These are phyloP conservation scores for Fomitopsis serialis DNA, from an alignment of 768 basidiomycete genomes.

Conservation along the genomic window DNA sequence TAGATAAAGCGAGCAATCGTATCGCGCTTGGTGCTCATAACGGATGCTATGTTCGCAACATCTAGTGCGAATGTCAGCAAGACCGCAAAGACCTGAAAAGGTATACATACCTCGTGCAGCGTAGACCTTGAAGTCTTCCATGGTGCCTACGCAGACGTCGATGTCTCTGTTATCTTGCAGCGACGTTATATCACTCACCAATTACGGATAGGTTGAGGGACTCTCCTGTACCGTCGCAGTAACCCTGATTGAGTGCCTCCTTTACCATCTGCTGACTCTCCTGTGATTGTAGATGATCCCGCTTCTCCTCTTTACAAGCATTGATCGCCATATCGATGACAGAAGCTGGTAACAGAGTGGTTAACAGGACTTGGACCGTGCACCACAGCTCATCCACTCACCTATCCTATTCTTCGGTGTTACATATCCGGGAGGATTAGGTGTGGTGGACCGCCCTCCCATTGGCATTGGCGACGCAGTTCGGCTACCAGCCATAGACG, in stretches of 20 bases:
- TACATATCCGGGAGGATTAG: no score
- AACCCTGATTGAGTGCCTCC: constrained; percentile 74
- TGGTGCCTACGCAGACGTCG: constrained; percentile 38
- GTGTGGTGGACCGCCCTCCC: no score
- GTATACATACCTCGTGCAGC: constrained; percentile 47
- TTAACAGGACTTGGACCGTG: not conserved
- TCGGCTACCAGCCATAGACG: not conserved
- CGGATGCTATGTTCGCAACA: constrained; percentile 41
- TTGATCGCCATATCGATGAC: constrained; percentile 70
- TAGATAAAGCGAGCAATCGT: constrained; percentile 67
- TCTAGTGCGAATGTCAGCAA: constrained; percentile 34
- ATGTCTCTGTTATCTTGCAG: not conserved
- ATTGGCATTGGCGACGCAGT: not conserved
- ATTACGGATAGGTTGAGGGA: constrained; percentile 53
- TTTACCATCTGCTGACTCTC: constrained; percentile 67
- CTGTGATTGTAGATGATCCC: constrained; percentile 54
- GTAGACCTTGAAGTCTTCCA: constrained; percentile 59
- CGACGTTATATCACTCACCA: constrained; percentile 36
- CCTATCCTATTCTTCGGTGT: not conserved
- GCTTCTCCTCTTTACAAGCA: constrained; percentile 67
- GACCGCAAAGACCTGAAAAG: no score
- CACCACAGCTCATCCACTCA: not conserved
- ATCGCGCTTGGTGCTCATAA: constrained; percentile 50
- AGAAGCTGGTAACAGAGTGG: constrained; percentile 31
- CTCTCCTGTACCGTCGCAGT: constrained; percentile 72